phyloP scores from a whole-genome alignment of 129 eudicot species.

The Mikania micrantha region DNA sequence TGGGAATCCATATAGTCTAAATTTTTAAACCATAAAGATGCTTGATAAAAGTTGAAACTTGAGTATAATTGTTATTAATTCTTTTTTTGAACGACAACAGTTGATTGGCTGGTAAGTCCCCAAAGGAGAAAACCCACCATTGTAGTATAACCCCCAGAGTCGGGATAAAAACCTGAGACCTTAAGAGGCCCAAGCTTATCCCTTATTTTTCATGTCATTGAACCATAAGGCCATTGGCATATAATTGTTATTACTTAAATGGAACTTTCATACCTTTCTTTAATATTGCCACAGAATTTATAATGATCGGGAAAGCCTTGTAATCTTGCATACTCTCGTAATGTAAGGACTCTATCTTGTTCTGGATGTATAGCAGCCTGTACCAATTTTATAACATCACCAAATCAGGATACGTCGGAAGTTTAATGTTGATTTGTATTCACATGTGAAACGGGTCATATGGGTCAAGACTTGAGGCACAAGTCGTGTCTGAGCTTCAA shows the following conservation, averaged over 20 bases:
- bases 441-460: too few species aligned
- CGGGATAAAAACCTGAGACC: too few species aligned
- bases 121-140: too few species aligned
- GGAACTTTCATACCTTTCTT: slow-evolving; percentile 49
- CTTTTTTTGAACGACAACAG: too few species aligned
- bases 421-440: too few species aligned
- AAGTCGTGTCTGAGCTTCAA: too few species aligned
- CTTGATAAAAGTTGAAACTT: background rate
- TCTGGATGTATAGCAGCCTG: slow-evolving; percentile 81
- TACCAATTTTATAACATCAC: background rate
- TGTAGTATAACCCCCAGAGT: too few species aligned
- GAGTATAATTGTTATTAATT: background rate
- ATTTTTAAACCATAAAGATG: background rate
- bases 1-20: background rate
- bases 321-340: slow-evolving; percentile 86
- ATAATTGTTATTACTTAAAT: background rate
- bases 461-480: too few species aligned
- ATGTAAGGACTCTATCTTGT: slow-evolving; percentile 77
- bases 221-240: too few species aligned
- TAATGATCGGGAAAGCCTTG: slow-evolving; percentile 92
- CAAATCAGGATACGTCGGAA: background rate
- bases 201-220: too few species aligned
- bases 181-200: too few species aligned
- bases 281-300: slow-evolving; percentile 73
- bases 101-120: too few species aligned